Conservation (phyloP, 768 basidiomycete genomes). For the Russula dissimulans region DNA sequence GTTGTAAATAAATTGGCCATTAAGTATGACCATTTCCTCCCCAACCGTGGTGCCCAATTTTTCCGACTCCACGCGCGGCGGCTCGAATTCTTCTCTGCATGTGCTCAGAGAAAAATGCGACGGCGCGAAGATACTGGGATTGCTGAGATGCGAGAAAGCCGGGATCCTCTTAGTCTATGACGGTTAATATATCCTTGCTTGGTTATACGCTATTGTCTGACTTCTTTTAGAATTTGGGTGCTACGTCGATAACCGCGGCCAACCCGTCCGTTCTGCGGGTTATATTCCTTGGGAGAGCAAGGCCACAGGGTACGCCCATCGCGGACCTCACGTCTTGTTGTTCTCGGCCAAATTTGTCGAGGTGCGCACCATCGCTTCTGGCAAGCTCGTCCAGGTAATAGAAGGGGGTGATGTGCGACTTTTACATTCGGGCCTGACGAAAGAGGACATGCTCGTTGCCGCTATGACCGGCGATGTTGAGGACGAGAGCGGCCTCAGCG, state of each 20-base stretch:
- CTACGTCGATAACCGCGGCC: constrained; percentile 64
- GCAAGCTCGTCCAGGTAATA: constrained; percentile 74
- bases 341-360: constrained; percentile 72
- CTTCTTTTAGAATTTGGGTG: constrained; percentile 54
- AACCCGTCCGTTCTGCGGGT: constrained; percentile 47
- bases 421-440: constrained; percentile 38
- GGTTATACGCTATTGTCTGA: background rate
- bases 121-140: constrained; percentile 52
- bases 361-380: constrained; percentile 53
- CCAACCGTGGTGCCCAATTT: constrained; percentile 55
- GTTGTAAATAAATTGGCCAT: background rate
- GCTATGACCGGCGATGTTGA: constrained; percentile 55
- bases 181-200: constrained; percentile 34
- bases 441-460: constrained; percentile 45
- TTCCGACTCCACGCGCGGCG: constrained; percentile 31
- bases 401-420: constrained; percentile 63
- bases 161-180: constrained; percentile 72
- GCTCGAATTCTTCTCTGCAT: constrained; percentile 30
- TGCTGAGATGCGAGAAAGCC: constrained; percentile 42
- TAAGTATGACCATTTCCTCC: constrained; percentile 34
- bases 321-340: constrained; percentile 57
- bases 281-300: constrained; percentile 76
- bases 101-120: constrained; percentile 53
- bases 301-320: constrained; percentile 51
- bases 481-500: constrained; percentile 47